Evolutionary conservation across 129 eudicot genomes (phyloP).

Genomic region (Mikania micrantha): DNA sequence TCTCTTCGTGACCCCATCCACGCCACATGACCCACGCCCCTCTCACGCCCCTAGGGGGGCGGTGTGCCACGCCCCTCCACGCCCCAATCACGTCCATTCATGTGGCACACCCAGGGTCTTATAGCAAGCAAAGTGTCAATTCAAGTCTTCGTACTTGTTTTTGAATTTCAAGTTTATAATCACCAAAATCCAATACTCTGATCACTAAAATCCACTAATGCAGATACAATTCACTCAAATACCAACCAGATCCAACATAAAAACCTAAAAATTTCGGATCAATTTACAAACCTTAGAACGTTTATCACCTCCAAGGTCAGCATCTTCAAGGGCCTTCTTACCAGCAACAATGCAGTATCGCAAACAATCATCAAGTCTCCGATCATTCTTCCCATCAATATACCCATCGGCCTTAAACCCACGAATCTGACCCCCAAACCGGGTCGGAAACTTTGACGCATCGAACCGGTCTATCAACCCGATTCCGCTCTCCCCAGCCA

Average conservation of each 20-base stretch:
- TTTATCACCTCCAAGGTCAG: slow-evolving; percentile 77
- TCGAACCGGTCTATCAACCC: slow-evolving; percentile 79
- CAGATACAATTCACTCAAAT: background rate
- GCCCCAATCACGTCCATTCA: too few species aligned
- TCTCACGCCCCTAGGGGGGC: too few species aligned
- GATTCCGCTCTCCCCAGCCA: slow-evolving; percentile 89
- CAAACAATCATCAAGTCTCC: slow-evolving; percentile 83
- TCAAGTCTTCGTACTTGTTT: background rate
- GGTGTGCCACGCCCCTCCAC: too few species aligned
- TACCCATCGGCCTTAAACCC: slow-evolving; percentile 80
- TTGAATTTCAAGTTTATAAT: background rate
- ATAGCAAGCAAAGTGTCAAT: too few species aligned
- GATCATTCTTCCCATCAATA: slow-evolving; percentile 90
- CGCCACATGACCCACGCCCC: too few species aligned
- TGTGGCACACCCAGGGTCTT: too few species aligned
- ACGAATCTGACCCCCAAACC: slow-evolving; percentile 96
- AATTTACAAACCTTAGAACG: slow-evolving; percentile 45
- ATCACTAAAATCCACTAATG: slow-evolving; percentile 8
- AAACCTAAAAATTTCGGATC: background rate
- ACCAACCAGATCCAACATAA: background rate
- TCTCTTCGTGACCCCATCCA: too few species aligned
- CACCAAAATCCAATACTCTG: slow-evolving; percentile 3
- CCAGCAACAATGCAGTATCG: slow-evolving; percentile 93
- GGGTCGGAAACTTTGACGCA: slow-evolving; percentile 88
- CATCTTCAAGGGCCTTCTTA: slow-evolving; percentile 78